Evolutionary conservation across 1,284 basidiomycete genomes (phyloP), one percentile per base, ranked within the genome.

Genomic region (Mycena sp.): DNA sequence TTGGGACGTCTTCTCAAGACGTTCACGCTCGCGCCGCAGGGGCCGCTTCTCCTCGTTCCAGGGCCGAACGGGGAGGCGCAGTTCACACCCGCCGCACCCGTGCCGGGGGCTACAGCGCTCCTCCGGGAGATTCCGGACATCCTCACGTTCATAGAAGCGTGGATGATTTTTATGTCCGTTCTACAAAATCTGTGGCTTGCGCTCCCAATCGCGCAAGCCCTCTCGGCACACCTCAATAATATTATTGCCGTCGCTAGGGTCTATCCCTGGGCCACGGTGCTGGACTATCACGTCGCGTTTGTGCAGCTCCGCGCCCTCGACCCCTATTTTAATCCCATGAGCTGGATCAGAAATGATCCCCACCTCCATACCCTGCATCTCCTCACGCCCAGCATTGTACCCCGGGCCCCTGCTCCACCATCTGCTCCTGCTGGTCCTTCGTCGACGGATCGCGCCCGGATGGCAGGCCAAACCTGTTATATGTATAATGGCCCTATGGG

Each of bases 1-100:
- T 57, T 59, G 57, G 57, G 57, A 7, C 29, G 48, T 6, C 48
- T 50, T 35, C 38, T 49, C 14, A 26, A 46, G 54, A 46, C 54
- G 6, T 6, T 14, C 11, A 37, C 54, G 25, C 43, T 19, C 21
- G 23, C 32, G 23, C 32, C 54, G 2, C 38, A 40, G 11, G 28
- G 16, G 25, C 40, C 51, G 40, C 51, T 53, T 41, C 4, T 41
- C 12, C 40, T 53, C 17, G 51, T 53, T n/a, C 5, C 44, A 19
- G 54, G 54, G 3, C 43, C 43, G n/a, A 46, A 45, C 12, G 43
- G 43, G 6, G 54, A 46, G 43, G 43, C 32, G 4, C 43, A 26
- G 32, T 56, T 56, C 25, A 37, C 21, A 9, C 54, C 43, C 10
- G 2, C 14, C 3, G 7, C 29, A 6, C 23, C 54, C 7, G 43